Percentiles rank a stretch among this genome's conserved stretches.
These are phyloP conservation scores for Achlya hypogyna DNA, from an alignment of 352 stramenopile genomes.

Conservation along the genomic window DNA sequence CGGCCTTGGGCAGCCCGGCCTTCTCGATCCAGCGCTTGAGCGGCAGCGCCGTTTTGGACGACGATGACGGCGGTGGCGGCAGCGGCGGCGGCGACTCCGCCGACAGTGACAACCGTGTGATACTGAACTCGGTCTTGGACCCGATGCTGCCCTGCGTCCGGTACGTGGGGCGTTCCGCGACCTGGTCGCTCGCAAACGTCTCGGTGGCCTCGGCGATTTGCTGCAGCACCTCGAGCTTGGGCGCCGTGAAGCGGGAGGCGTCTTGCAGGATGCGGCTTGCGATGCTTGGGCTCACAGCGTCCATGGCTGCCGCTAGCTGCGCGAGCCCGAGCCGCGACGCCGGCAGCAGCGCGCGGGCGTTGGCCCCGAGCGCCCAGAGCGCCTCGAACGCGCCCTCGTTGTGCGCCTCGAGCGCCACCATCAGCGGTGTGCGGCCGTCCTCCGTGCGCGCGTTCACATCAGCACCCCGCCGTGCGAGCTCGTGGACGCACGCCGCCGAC, in stretches of 20 bases:
- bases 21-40: neutral
- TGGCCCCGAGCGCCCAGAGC: conserved; percentile 38
- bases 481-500: conserved; percentile 32
- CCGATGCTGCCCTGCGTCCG: neutral
- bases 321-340: conserved; percentile 38
- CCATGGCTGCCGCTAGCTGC: conserved; percentile 28
- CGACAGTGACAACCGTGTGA: neutral
- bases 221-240: neutral
- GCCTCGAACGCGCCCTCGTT: conserved; percentile 40
- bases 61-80: neutral
- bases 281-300: neutral
- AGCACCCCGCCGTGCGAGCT: conserved; percentile 37
- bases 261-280: neutral
- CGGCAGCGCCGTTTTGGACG: neutral
- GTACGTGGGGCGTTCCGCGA: neutral
- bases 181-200: neutral
- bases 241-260: neutral
- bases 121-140: conserved; percentile 2
- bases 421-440: conserved; percentile 33
- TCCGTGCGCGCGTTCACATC: conserved; percentile 63
- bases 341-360: conserved; percentile 35
- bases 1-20: neutral
- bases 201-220: neutral
- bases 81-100: neutral
- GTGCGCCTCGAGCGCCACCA: conserved; percentile 42